Percentiles rank a stretch among this genome's conserved stretches.
These are phyloP conservation scores for Scleroderma citrinum DNA, from an alignment of 768 basidiomycete genomes.

Conservation along the genomic window DNA sequence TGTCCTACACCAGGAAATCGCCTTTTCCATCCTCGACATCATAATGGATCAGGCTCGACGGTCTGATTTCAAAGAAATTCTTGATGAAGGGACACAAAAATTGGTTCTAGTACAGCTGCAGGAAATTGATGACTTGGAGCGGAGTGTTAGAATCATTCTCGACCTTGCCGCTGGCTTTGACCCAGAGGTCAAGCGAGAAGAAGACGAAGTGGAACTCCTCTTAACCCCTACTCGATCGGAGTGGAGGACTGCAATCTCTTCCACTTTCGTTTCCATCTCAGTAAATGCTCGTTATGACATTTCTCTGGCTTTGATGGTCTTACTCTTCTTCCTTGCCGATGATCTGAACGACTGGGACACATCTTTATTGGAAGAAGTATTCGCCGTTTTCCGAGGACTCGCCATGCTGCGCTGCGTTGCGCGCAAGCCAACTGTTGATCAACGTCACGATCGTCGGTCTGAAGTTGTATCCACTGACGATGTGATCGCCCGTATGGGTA, in stretches of 20 bases:
- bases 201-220: constrained; percentile 58
- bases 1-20: constrained; percentile 69
- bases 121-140: constrained; percentile 50
- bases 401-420: constrained; percentile 62
- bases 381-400: constrained; percentile 75
- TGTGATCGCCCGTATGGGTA: constrained; percentile 54
- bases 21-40: constrained; percentile 73
- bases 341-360: constrained; percentile 61
- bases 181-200: constrained; percentile 65
- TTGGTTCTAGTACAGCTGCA: constrained; percentile 61
- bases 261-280: constrained; percentile 56
- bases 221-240: constrained; percentile 50
- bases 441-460: constrained; percentile 22
- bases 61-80: constrained; percentile 43
- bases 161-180: constrained; percentile 73
- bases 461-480: constrained; percentile 51
- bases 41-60: constrained; percentile 58
- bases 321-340: constrained; percentile 68
- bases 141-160: constrained; percentile 49
- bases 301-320: constrained; percentile 53
- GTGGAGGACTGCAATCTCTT: constrained; percentile 56
- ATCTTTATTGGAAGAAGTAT: constrained; percentile 61
- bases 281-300: constrained; percentile 74
- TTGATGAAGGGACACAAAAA: constrained; percentile 54
- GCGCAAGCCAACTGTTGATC: constrained; percentile 49